phyloP scores from a whole-genome alignment of 768 basidiomycete species.

The Termitomyces sp. region DNA sequence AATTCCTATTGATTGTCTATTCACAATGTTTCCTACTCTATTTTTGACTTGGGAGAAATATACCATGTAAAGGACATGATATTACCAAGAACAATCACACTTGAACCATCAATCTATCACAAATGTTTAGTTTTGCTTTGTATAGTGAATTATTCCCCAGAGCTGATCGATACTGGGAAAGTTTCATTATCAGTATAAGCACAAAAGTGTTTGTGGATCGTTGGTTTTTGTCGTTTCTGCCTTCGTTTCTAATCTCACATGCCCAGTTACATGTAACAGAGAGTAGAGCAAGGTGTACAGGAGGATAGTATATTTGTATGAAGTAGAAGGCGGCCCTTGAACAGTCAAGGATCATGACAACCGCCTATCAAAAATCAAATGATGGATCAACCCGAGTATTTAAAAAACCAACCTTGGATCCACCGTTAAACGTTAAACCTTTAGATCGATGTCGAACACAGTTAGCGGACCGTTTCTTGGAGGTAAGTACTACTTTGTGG shows the following conservation, averaged over 20 bases:
- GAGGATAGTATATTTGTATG: too few relatives aligned
- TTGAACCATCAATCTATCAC: not conserved
- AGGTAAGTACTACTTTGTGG: not conserved
- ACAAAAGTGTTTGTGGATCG: not conserved
- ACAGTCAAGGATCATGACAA: too few relatives aligned
- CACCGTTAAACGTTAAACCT: not conserved
- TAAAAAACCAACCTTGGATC: not conserved
- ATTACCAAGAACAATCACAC: not conserved
- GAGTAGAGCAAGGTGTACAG: not conserved
- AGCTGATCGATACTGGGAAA: not conserved
- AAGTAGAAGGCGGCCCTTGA: too few relatives aligned
- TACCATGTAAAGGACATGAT: not conserved
- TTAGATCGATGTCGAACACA: not conserved
- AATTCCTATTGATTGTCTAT: too few relatives aligned
- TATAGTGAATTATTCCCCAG: not conserved
- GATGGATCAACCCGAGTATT: not conserved
- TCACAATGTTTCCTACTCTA: not conserved
- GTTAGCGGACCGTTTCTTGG: not conserved
- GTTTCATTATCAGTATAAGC: not conserved
- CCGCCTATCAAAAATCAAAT: too few relatives aligned
- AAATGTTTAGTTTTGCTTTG: not conserved
- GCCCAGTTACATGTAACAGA: not conserved
- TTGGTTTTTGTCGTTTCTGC: not conserved
- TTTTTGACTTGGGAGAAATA: not conserved
- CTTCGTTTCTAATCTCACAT: not conserved